Evolutionary conservation across 352 stramenopile genomes (phyloP), one percentile per base, ranked within the genome.

Genomic region (Blastocystis sp.): DNA sequence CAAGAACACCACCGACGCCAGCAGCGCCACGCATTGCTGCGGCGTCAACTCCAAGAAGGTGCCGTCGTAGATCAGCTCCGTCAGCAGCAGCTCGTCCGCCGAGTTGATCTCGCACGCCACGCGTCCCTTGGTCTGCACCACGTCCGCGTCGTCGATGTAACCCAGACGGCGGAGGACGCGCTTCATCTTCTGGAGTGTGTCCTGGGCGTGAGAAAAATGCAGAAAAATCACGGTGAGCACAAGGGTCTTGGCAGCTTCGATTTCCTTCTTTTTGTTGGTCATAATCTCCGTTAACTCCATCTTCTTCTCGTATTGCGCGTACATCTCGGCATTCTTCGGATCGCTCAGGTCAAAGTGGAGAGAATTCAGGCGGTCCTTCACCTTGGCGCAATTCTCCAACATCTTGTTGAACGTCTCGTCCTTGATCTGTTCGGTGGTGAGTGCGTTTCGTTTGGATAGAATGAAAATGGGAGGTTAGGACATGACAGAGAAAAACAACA

Each of bases 41-140:
- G 97, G 93, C 1, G 92, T 94, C n/a, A 99, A 91, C 62, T 98
- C 95, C 87, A 98, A 98, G 92, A 99, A 99, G 45, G 97, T 92
- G 60, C 96, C 96, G 60, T 94, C 96, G 91, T 99, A 98, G 54
- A 99, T 97, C 80, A 99, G 93, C 91, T 99, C 97, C 2, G 96
- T 98, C 54, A 98, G 93, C 28, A 99, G 92, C 79, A 99, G 91
- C 90, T 99, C 97, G 90, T 99, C 94, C 1, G 94, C 95, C 11
- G 96, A 98, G 64, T 97, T 98, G 76, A 99, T 95, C 91, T 99
- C 97, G 90, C 96, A 99, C 2, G 96, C 97, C 34, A 97, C 98
- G 63, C 96, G 93, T 48, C 97, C 97, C 92, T 99, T 99, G n/a
- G 96, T 95, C 90, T 98, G 95, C 89, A 99, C 98, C 60, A 99